Evolutionary conservation across 129 eudicot species (phyloP).

Genomic region (Saussurea involucrata): DNA sequence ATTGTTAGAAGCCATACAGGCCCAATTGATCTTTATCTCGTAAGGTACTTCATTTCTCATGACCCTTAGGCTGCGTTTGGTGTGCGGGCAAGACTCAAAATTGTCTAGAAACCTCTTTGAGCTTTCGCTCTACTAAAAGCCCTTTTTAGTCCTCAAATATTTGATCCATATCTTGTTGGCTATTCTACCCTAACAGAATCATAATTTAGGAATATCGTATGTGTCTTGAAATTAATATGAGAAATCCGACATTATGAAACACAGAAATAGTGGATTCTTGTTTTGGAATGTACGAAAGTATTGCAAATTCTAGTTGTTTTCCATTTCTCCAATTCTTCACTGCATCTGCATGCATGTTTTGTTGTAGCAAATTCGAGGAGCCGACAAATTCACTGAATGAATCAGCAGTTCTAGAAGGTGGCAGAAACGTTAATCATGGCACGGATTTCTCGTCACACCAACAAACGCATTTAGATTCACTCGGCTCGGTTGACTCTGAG

Average conservation of each 20-base stretch:
- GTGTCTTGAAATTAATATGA: not conserved
- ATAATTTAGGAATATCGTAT: not conserved
- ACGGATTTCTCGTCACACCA: constrained; percentile 4
- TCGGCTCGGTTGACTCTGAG: constrained; percentile 22
- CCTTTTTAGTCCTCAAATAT: not conserved
- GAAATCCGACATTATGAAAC: not conserved
- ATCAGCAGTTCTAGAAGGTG: constrained; percentile 23
- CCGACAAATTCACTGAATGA: constrained; percentile 29
- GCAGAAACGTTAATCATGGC: constrained; percentile 17
- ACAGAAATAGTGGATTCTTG: not conserved
- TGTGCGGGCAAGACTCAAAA: no score
- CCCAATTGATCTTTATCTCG: constrained; percentile 56
- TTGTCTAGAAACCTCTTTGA: not conserved
- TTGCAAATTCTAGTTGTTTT: not conserved
- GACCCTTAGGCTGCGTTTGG: not conserved
- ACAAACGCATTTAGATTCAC: constrained; percentile 18
- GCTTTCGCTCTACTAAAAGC: not conserved
- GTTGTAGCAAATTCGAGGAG: constrained; percentile 32
- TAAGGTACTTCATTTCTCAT: constrained; percentile 45
- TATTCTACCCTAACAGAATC: not conserved
- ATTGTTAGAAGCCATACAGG: constrained; percentile 67
- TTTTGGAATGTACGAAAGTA: not conserved
- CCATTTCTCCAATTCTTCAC: not conserved
- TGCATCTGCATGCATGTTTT: constrained; percentile 11
- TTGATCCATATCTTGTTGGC: not conserved